phyloP scores from a whole-genome alignment of 2,329 filamentous ascomycete genomes.

The Aquanectria penicillioides region DNA sequence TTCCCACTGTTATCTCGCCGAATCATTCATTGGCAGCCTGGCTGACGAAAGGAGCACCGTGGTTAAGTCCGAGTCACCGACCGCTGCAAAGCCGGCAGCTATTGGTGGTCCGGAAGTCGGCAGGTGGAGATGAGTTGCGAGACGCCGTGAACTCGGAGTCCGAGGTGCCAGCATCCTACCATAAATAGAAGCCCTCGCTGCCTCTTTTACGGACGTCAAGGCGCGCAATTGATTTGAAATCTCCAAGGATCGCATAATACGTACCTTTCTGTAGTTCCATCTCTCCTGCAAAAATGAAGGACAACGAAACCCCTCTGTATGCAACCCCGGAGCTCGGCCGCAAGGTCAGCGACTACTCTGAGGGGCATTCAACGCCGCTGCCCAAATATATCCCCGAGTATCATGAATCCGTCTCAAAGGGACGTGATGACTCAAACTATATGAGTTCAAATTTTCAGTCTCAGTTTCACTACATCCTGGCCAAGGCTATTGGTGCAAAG shows the following conservation, averaged over 20 bases:
- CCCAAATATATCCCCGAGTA: conserved; percentile 55
- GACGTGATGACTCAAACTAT: conserved; percentile 45
- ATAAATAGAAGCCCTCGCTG: conserved; percentile 1
- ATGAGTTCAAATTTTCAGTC: conserved; percentile 56
- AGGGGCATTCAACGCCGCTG: conserved; percentile 52
- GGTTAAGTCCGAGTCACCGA: conserved; percentile 22
- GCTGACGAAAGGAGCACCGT: neutral
- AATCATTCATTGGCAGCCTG: neutral
- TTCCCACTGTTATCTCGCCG: neutral
- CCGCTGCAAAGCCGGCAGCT: neutral
- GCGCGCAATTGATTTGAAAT: no score
- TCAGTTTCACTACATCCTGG: conserved; percentile 53
- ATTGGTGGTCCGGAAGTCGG: conserved; percentile 31
- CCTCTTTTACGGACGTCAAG: no score
- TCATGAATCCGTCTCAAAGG: conserved; percentile 46
- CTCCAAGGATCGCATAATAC: no score
- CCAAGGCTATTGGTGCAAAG: conserved; percentile 53
- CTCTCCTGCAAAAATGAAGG: conserved; percentile 48
- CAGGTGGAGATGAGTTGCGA: conserved; percentile 10
- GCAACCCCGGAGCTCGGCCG: conserved; percentile 52
- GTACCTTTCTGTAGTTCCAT: no score
- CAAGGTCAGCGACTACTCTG: conserved; percentile 55
- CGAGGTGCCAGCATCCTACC: conserved; percentile 13
- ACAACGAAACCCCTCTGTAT: conserved; percentile 52
- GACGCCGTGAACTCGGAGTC: conserved; percentile 27